Evolutionary conservation across 495 filamentous ascomycete species (phyloP).

Genomic region (Xylaria castorea): DNA sequence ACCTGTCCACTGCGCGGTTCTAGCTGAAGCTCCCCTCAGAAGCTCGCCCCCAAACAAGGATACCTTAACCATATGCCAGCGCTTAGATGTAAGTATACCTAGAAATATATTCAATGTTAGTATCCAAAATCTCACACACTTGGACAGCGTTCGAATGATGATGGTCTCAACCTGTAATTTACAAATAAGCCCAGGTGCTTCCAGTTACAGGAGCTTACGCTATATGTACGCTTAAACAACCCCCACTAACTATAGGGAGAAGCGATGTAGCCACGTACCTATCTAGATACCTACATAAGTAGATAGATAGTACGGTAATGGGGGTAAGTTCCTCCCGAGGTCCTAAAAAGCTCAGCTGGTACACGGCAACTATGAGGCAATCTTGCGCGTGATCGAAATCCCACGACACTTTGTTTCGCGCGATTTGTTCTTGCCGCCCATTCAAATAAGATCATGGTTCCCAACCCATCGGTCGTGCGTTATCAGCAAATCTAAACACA

Average conservation of each 20-base stretch:
- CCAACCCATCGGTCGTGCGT: neutral
- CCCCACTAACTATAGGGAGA: no score
- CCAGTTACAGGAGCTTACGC: neutral
- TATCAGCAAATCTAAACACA: neutral
- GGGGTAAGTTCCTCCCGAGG: neutral
- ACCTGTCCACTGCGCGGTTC: neutral
- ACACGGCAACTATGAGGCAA: neutral
- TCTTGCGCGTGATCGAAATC: slow-evolving; percentile 5
- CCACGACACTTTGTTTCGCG: slow-evolving; percentile 4
- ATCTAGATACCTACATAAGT: neutral
- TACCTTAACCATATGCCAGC: neutral
- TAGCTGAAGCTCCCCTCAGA: neutral
- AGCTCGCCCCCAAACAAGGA: neutral
- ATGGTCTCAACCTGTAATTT: neutral
- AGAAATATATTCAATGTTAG: neutral
- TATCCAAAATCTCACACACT: neutral
- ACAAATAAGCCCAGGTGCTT: neutral
- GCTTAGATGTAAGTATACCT: neutral
- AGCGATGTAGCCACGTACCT: neutral
- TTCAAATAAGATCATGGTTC: slow-evolving; percentile 11
- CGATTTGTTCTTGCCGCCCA: neutral
- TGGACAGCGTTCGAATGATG: neutral
- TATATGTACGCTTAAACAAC: no score
- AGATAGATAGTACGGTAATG: neutral
- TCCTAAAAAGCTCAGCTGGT: neutral